phyloP scores from a whole-genome alignment of 169 alveolate species.

The Babesia sp. region DNA sequence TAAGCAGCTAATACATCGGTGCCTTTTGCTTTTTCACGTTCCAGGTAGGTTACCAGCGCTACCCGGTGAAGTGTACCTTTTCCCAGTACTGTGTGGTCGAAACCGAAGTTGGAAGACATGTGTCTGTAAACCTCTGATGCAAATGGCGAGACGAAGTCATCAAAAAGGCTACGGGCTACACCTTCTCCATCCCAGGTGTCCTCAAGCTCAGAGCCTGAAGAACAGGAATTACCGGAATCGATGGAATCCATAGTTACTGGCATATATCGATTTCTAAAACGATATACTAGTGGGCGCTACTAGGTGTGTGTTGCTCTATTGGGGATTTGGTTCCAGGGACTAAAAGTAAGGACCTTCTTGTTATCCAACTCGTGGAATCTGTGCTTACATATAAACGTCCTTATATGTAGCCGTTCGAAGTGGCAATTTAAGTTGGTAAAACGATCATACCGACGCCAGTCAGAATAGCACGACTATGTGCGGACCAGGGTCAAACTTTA shows the following conservation, averaged over 20 bases:
- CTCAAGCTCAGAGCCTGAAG: conserved; percentile 41
- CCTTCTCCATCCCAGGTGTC: conserved; percentile 56
- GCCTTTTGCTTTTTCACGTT: conserved; percentile 38
- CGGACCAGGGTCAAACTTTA: too few relatives aligned
- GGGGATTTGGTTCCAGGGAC: too few relatives aligned
- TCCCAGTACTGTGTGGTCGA: conserved; percentile 43
- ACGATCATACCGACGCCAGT: too few relatives aligned
- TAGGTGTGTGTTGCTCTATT: not conserved
- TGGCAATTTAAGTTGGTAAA: too few relatives aligned
- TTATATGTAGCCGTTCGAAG: too few relatives aligned
- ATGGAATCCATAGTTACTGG: not conserved
- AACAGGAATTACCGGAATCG: conserved; percentile 25
- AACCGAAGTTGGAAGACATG: conserved; percentile 61
- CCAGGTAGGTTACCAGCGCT: conserved; percentile 54
- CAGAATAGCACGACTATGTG: too few relatives aligned
- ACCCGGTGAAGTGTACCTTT: conserved; percentile 56
- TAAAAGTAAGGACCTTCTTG: too few relatives aligned
- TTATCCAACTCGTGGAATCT: too few relatives aligned
- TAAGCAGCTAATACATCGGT: conserved; percentile 44
- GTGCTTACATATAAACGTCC: too few relatives aligned
- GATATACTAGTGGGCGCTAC: not conserved
- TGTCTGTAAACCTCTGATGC: conserved; percentile 71
- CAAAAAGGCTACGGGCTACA: conserved; percentile 75
- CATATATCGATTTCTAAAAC: not conserved
- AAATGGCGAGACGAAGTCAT: conserved; percentile 69